Percentiles rank a stretch among this genome's conserved stretches.
Evolutionary conservation across 1,284 basidiomycete genomes (phyloP).

Genomic region (Pterulicium gracile): DNA sequence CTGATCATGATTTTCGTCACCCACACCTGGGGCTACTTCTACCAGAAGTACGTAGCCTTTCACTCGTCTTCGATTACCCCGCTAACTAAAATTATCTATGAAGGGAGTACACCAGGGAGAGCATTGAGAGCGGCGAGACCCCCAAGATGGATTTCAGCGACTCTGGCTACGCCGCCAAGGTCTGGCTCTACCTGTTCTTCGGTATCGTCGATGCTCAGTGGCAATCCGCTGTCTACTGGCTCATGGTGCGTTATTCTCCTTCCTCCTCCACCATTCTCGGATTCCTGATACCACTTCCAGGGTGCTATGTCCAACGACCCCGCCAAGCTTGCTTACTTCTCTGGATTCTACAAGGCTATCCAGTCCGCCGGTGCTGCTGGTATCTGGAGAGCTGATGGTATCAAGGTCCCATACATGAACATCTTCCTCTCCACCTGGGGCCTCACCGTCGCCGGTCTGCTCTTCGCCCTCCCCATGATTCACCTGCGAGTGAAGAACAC

Average conservation of each 20-base stretch:
- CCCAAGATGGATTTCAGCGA: conserved; percentile 46
- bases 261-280: background rate
- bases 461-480: conserved; percentile 44
- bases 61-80: background rate
- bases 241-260: conserved; percentile 10
- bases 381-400: conserved; percentile 38
- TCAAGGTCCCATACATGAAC: conserved; percentile 37
- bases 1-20: conserved; percentile 51
- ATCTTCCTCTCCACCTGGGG: conserved; percentile 45
- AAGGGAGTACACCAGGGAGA: conserved; percentile 51
- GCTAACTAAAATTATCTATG: conserved; percentile 1
- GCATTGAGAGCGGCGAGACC: conserved; percentile 20
- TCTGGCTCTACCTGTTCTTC: conserved; percentile 42
- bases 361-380: conserved; percentile 47
- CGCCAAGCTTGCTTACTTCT: conserved; percentile 20
- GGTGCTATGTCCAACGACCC: conserved; percentile 23
- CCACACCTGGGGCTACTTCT: conserved; percentile 61
- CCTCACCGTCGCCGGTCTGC: conserved; percentile 33
- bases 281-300: conserved; percentile 22
- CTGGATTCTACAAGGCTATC: conserved; percentile 41
- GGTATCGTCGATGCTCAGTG: conserved; percentile 34
- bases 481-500: conserved; percentile 38
- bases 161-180: conserved; percentile 34
- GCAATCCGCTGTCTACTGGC: conserved; percentile 40
- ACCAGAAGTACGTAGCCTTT: conserved; percentile 41